Evolutionary conservation across 257 asterid species (phyloP).

Genomic region (Vinca minor): DNA sequence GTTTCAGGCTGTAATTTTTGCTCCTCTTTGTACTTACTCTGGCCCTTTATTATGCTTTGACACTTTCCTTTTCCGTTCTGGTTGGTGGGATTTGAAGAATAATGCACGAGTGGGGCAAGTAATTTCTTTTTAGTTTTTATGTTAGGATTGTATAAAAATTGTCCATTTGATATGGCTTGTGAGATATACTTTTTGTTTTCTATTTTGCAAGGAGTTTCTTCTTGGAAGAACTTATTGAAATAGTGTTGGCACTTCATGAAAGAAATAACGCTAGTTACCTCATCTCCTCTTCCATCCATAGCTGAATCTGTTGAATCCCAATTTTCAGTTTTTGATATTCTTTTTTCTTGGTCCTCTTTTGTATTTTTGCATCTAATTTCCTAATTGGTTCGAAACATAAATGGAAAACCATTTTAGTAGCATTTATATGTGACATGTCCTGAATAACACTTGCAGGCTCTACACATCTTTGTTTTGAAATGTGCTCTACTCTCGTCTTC

Average conservation of each 20-base stretch:
- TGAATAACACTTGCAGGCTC: neutral
- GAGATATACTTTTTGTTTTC: neutral
- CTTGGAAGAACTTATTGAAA: neutral
- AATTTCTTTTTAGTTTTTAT: neutral
- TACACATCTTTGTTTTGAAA: no score
- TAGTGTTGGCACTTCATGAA: neutral
- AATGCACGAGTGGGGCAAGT: neutral
- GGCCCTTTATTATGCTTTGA: neutral
- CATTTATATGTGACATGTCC: neutral
- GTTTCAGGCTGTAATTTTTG: neutral
- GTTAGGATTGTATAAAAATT: neutral
- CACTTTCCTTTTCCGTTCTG: neutral
- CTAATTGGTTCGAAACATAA: neutral
- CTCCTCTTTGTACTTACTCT: neutral
- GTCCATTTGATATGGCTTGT: neutral
- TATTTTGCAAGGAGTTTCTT: neutral
- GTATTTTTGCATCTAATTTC: neutral
- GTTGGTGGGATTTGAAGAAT: neutral
- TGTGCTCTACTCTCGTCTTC: neutral
- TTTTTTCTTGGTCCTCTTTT: neutral
- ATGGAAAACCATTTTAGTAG: neutral
- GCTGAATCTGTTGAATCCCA: neutral
- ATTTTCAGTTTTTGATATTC: neutral
- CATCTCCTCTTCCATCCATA: neutral
- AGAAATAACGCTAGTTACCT: neutral